Evolutionary conservation across 805 yeast genomes (phyloP), one percentile per base, ranked within the genome.

Genomic region (Kregervanrija pseudodelftensis): DNA sequence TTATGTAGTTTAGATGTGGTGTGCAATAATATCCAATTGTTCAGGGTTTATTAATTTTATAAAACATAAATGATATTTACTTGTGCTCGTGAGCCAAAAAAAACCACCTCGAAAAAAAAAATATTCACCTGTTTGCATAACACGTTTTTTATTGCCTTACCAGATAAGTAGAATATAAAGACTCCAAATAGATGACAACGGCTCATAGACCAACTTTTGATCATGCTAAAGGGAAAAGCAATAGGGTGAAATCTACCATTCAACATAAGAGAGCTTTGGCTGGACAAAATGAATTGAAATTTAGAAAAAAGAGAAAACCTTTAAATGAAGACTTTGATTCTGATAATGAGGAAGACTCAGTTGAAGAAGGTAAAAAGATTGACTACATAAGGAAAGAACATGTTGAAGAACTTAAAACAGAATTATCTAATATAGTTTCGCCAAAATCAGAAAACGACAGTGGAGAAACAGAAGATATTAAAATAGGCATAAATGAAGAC

Each of bases 191-290:
- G 15, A 80, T 81, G 87, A 78, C 86, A 0, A 77, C 85, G 3
- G 83, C 85, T 9, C 85, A 79, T 55, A 72, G 83, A 57, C 85
- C 86, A 0, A 81, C 85, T 7, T 70, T 81, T 49, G 86, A 80
- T 50, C 75, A 75, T 40, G 83, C 84, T 14, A 70, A 77, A 53
- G 80, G 81, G 43, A 77, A 75, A 41, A 65, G 66, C 1, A 65
- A 70, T 40, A 66, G 65, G 8, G 49, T 44, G 53, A 60, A 47
- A 59, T 76, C 82, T 0, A 53, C 72, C 3, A 77, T 74, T 9
- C 64, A 67, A 22, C 85, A 80, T 53, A 67, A 79, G 10, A 65
- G 82, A 40, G 63, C 72, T 38, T 63, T 75, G 10, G 80, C 84
- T 0, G 78, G 77, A 1, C 82, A 81, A 46, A 68, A 66, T 32